Conservation (phyloP, 2,329 filamentous ascomycete species). For the Westerdykella ornata region DNA sequence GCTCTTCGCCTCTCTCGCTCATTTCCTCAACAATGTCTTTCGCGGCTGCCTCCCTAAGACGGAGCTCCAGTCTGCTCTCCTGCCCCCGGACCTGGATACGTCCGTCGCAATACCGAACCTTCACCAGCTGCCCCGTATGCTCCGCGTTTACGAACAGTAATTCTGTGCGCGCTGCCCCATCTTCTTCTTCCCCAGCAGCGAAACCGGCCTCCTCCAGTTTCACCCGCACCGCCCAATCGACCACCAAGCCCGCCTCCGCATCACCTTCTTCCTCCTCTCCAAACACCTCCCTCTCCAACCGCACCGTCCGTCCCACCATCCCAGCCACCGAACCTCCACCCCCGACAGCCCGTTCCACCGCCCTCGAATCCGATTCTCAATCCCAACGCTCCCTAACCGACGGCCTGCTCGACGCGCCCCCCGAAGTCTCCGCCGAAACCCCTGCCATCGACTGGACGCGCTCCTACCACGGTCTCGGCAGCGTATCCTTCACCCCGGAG, state of each 20-base stretch:
- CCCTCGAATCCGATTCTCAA: conserved; percentile 24
- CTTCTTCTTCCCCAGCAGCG: conserved; percentile 10
- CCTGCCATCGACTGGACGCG: conserved; percentile 70
- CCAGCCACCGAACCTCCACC: conserved; percentile 30
- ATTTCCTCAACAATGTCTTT: conserved; percentile 9
- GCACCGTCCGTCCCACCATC: conserved; percentile 24
- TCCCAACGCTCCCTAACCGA: conserved; percentile 41
- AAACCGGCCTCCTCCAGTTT: conserved; percentile 10
- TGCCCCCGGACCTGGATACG: conserved; percentile 12
- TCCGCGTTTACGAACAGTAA: conserved; percentile 19
- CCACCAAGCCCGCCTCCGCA: conserved; percentile 5
- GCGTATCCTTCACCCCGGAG: conserved; percentile 63
- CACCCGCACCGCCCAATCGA: neutral
- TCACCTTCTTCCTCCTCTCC: neutral
- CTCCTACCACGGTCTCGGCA: conserved; percentile 74
- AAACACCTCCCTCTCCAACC: conserved; percentile 11
- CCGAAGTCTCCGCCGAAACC: conserved; percentile 39
- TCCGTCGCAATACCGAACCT: conserved; percentile 9
- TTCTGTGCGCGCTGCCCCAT: conserved; percentile 9
- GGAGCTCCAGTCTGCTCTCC: conserved; percentile 14
- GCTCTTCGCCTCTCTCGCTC: neutral
- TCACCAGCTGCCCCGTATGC: conserved; percentile 16
- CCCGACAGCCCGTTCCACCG: conserved; percentile 26
- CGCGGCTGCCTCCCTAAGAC: conserved; percentile 16
- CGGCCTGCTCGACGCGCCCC: conserved; percentile 46